Conservation (phyloP, 2,329 filamentous ascomycete species). For the Epichloe hybrida region DNA sequence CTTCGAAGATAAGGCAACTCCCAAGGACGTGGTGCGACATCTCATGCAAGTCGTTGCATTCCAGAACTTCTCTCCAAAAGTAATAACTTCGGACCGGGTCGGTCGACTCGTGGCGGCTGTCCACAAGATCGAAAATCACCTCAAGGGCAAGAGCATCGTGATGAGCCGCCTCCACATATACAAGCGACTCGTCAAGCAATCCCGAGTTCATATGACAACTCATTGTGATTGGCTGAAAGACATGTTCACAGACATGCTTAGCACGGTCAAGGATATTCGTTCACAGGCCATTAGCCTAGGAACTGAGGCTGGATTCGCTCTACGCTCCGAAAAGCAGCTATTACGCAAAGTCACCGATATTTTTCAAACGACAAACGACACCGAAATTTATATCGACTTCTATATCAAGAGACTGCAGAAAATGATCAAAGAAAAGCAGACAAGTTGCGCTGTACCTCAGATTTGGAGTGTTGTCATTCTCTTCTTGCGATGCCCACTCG, state of each 20-base stretch:
- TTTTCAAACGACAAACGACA: constrained; percentile 34
- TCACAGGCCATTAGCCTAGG: constrained; percentile 62
- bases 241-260: constrained; percentile 70
- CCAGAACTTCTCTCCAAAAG: constrained; percentile 62
- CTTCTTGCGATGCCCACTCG: constrained; percentile 53
- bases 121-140: constrained; percentile 56
- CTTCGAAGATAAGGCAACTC: constrained; percentile 51
- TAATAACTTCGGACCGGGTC: constrained; percentile 60
- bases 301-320: constrained; percentile 51
- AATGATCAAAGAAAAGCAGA: constrained; percentile 50
- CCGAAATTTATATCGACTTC: constrained; percentile 54
- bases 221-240: constrained; percentile 72
- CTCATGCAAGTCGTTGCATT: constrained; percentile 69
- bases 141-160: constrained; percentile 70
- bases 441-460: constrained; percentile 53
- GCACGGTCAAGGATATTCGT: constrained; percentile 63
- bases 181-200: constrained; percentile 59
- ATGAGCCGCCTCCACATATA: constrained; percentile 69
- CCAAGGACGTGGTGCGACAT: constrained; percentile 68
- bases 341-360: constrained; percentile 54
- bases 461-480: constrained; percentile 80
- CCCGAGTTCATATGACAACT: constrained; percentile 53
- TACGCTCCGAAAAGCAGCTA: constrained; percentile 56
- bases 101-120: constrained; percentile 58
- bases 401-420: constrained; percentile 52